Percentiles rank a stretch among this genome's conserved stretches.
Conservation (phyloP, 495 filamentous ascomycete species). For the Astrothelium macrocarpum region DNA sequence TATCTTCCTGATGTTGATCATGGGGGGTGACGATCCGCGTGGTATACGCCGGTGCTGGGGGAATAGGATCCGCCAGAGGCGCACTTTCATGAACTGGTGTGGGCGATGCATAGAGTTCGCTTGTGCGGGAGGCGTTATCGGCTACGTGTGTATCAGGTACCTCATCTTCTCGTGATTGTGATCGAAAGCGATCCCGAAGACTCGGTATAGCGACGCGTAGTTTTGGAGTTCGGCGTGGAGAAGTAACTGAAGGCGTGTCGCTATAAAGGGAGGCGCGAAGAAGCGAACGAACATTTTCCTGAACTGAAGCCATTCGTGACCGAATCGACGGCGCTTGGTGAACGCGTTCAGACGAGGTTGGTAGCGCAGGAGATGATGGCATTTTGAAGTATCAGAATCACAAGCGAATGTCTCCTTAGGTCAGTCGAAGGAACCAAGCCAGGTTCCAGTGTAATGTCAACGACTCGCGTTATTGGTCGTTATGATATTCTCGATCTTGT, state of each 20-base stretch:
- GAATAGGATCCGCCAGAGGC: background rate
- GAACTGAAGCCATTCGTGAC: constrained; percentile 1
- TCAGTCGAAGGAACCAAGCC: background rate
- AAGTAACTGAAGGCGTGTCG: background rate
- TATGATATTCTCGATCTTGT: background rate
- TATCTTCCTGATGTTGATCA: background rate
- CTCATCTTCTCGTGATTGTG: background rate
- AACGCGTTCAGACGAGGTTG: background rate
- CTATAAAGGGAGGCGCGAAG: background rate
- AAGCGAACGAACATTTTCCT: constrained; percentile 3
- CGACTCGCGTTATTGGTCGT: no score
- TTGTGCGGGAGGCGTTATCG: background rate
- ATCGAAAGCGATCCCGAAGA: background rate
- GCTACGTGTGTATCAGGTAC: background rate
- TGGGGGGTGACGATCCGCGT: constrained; percentile 1
- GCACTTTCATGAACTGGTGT: background rate
- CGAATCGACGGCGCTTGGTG: background rate
- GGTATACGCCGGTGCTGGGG: background rate
- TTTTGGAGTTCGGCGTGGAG: background rate
- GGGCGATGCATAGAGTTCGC: background rate
- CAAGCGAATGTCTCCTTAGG: background rate
- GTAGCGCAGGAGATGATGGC: background rate
- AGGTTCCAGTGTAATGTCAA: background rate
- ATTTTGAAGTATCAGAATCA: background rate
- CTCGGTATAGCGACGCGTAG: background rate